Evolutionary conservation across 768 basidiomycete species (phyloP), one percentile per base, ranked within the genome.

Genomic region (Mycena leptocephala): DNA sequence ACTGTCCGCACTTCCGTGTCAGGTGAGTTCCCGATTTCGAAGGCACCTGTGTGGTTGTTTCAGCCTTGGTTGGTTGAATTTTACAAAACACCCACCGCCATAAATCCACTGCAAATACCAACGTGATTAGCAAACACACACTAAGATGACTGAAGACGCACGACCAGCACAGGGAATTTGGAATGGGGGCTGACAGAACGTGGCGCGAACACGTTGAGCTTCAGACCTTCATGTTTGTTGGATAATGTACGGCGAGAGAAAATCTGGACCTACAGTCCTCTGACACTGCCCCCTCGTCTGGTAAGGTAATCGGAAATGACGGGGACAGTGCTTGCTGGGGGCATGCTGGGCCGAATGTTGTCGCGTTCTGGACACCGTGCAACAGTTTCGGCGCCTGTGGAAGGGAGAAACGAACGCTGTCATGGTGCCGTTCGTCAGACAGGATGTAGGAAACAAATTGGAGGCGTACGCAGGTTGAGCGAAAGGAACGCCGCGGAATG

Each of bases 401-500:
- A 11, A 22, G 1, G 16, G 28, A 24, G 22, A 55, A 55, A 4
- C 53, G 53, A 13, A 13, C 37, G 10, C 68, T 70, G 53, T 30
- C 37, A 59, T 30, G 28, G 5, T 22, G 11, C 22, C 24, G 24
- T 11, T 28, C 35, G 41, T 18, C 22, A 9, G 22, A 37, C 13
- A 37, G 6, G 35, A 6, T 13, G 35, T 6, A 6, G 35, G 13
- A 13, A 13, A 37, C 13, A 37, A 6, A 13, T 13, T 28, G 56
- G n/a, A 70, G 14, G 37, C 65, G 5, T 35, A 66, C 68, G 37
- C 56, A 18, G 68, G 68, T 26, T 58, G 55, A 22, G 68, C 22
- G 39, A 41, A 70, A 26, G 68, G 68, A 4, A 70, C 43, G 22
- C 68, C 68, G 37, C 41, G 68, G 56, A 70, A 70, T 20, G 30